A percentile compares a stretch with the other conserved stretches of the same genome.
These are phyloP conservation scores for Penicillium vulpinum DNA, from an alignment of 2,329 filamentous ascomycete species.

Conservation along the genomic window DNA sequence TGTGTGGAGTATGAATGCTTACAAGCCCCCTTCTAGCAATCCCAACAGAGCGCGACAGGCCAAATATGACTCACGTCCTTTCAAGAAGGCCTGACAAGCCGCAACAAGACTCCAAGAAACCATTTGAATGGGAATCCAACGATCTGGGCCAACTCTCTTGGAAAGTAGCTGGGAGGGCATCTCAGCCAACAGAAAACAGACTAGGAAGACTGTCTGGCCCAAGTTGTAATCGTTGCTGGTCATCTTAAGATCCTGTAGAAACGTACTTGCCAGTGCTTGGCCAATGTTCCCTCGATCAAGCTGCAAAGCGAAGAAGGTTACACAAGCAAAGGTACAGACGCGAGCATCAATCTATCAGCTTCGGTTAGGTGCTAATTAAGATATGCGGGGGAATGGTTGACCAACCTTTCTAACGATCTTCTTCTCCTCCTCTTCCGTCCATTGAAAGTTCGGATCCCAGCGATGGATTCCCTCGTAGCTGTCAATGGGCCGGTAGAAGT, in stretches of 20 bases:
- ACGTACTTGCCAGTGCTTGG: conserved; percentile 59
- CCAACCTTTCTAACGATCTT: conserved; percentile 31
- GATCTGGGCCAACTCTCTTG: conserved; percentile 46
- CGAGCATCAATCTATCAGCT: conserved; percentile 31
- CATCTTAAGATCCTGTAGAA: conserved; percentile 52
- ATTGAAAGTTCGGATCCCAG: conserved; percentile 43
- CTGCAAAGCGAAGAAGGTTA: conserved; percentile 64
- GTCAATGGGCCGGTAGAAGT: conserved; percentile 4
- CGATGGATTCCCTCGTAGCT: conserved; percentile 47
- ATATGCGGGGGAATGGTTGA: neutral
- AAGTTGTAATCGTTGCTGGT: conserved; percentile 39
- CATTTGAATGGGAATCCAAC: conserved; percentile 58
- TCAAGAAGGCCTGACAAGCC: conserved; percentile 1
- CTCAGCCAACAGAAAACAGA: conserved; percentile 45
- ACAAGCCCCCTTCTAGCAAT: conserved; percentile 2
- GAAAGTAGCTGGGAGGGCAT: conserved; percentile 59
- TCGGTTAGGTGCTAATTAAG: neutral
- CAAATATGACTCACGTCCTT: neutral
- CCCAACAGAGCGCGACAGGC: neutral
- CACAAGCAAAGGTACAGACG: conserved; percentile 41
- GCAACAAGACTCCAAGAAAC: conserved; percentile 42
- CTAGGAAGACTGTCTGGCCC: conserved; percentile 29
- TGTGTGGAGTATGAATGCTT: neutral
- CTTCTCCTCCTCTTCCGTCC: conserved; percentile 41
- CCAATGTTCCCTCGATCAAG: conserved; percentile 60